These are phyloP conservation scores for Kwoniella heveanensis DNA, from an alignment of 768 basidiomycete species.

Conservation along the genomic window DNA sequence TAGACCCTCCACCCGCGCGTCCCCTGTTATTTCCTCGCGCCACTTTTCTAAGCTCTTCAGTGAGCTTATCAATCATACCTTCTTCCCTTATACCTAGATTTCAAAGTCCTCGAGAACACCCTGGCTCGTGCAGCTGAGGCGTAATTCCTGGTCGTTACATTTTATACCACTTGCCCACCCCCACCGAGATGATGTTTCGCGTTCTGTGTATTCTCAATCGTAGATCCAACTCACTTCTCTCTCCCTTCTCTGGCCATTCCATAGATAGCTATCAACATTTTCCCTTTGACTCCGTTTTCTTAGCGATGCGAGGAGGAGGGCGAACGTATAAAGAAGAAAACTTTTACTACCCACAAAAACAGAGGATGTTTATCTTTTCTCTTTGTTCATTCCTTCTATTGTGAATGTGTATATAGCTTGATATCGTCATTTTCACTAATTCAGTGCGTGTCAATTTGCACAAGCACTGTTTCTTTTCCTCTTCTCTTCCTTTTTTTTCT, in stretches of 20 bases:
- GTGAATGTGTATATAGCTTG: too few species aligned
- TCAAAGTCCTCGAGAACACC: too few species aligned
- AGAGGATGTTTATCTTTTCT: background rate
- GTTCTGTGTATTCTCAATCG: background rate
- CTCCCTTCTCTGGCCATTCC: background rate
- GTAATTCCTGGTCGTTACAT: too few species aligned
- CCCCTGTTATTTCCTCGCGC: slow-evolving; percentile 1
- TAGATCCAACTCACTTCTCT: background rate
- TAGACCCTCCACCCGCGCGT: background rate
- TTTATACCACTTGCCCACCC: too few species aligned
- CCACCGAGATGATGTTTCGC: background rate
- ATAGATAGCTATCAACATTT: slow-evolving; percentile 3
- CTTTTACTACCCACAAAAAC: too few species aligned
- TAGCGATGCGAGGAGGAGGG: too few species aligned
- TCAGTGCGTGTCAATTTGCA: background rate
- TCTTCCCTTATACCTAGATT: background rate
- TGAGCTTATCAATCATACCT: background rate
- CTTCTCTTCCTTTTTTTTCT: background rate
- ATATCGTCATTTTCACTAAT: background rate
- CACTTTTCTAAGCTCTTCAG: too few species aligned
- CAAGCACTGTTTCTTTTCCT: background rate
- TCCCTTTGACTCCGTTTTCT: too few species aligned
- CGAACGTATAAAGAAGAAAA: too few species aligned
- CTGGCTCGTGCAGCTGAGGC: too few species aligned
- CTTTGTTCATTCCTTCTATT: background rate